Evolutionary conservation across 345 rosid species (phyloP), one percentile per base, ranked within the genome.

Genomic region (Acer saccharum): DNA sequence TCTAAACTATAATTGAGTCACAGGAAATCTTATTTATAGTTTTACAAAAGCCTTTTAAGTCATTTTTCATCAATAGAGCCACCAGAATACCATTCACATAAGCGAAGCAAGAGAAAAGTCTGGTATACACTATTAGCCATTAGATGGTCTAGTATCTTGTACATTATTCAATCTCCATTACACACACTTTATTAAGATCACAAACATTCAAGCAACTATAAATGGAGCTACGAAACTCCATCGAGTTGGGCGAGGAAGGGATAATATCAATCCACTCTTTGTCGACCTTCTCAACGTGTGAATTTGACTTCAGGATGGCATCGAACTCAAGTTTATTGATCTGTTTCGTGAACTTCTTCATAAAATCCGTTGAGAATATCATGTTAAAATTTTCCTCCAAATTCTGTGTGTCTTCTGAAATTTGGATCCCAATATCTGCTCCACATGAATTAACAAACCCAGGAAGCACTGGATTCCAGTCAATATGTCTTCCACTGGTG

Each of bases 181-280:
- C 72, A 82, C 98, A 89, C 32, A 92, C 81, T 83, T 89, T 89
- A 44, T 84, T 88, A 16, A 77, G 66, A 68, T 89, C 78, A 79
- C 89, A 87, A 43, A 82, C 77, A 68, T 86, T 83, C 69, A 93
- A 50, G 65, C 86, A 83, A 83, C 87, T 78, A 77, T 74, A 86
- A 20, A 95, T 82, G 32, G 94, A 86, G 81, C 87, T 87, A 44
- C 25, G 81, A 39, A 95, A 83, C 82, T 87, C 91, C 14, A 61
- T 80, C 7, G 98, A 92, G 86, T 93, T 95, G 0, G 89, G 89
- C 25, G 84, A 81, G 7, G 91, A 77, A 7, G 98, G 94, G 41
- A 80, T 65, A 4, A 87, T 80, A 54, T 90, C 83, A 9, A 89
- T 75, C 93, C 97, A 95, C 77, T 93, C 89, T 35, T 92, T 90